Evolutionary conservation across 352 stramenopile genomes (phyloP).

Genomic region (Globisporangium okanoganense): DNA sequence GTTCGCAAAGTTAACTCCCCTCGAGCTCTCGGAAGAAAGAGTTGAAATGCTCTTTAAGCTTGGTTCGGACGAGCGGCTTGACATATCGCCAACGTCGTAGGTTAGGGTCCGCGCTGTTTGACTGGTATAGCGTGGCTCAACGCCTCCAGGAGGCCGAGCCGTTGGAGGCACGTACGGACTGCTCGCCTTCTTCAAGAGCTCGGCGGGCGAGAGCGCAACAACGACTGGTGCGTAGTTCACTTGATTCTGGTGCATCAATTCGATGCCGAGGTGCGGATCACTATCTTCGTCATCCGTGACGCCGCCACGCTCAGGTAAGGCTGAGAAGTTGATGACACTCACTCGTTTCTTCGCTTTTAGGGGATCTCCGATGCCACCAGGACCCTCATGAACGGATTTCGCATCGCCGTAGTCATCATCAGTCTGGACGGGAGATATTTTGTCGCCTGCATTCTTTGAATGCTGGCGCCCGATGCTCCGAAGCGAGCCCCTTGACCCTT

Average conservation of each 20-base stretch:
- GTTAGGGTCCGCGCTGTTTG: background rate
- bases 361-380: no score
- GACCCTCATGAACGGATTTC: background rate
- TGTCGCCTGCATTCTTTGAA: background rate
- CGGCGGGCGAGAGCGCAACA: constrained; percentile 40
- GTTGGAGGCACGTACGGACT: constrained; percentile 13
- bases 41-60: background rate
- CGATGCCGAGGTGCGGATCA: background rate
- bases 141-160: constrained; percentile 1
- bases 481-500: background rate
- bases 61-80: background rate
- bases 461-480: background rate
- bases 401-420: background rate
- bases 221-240: constrained; percentile 16
- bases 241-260: background rate
- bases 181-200: constrained; percentile 50
- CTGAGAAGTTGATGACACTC: constrained; percentile 3
- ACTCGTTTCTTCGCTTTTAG: background rate
- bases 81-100: background rate
- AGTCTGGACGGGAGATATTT: constrained; percentile 8
- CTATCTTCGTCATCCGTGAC: constrained; percentile 4
- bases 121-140: background rate
- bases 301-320: constrained; percentile 1
- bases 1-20: background rate
- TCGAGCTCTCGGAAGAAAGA: background rate